These are phyloP conservation scores for Helminthosporium solani DNA, from an alignment of 2,329 filamentous ascomycete species.

Conservation along the genomic window DNA sequence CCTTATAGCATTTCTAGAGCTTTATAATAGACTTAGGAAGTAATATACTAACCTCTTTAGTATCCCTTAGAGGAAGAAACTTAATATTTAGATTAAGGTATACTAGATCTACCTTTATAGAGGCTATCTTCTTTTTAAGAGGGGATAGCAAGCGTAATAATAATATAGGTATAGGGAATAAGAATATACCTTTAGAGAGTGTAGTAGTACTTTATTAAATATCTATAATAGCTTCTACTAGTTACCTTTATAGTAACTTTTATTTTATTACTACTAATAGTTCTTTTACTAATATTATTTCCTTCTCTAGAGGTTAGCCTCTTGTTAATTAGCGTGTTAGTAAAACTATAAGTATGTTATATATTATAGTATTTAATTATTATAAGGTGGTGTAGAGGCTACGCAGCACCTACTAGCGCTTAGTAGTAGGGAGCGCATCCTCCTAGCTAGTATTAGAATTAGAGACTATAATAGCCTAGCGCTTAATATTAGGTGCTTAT, in stretches of 20 bases:
- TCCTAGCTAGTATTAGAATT: slow-evolving; percentile 5
- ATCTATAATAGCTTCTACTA: slow-evolving; percentile 4
- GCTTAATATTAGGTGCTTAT: slow-evolving; percentile 5
- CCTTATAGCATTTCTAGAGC: slow-evolving; percentile 15
- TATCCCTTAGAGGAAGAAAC: slow-evolving; percentile 11
- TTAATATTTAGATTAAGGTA: slow-evolving; percentile 12
- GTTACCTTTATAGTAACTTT: not conserved
- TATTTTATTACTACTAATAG: not conserved
- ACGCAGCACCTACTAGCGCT: slow-evolving; percentile 7
- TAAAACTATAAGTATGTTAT: slow-evolving; percentile 6
- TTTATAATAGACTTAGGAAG: slow-evolving; percentile 9
- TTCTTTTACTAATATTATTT: no score
- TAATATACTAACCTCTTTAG: slow-evolving; percentile 10
- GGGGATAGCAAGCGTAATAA: slow-evolving; percentile 12
- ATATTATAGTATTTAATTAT: slow-evolving; percentile 4
- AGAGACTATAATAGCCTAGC: slow-evolving; percentile 5
- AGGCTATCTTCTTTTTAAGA: slow-evolving; percentile 11
- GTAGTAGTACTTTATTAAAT: slow-evolving; percentile 4
- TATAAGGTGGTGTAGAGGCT: slow-evolving; percentile 7
- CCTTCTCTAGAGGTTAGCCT: not conserved
- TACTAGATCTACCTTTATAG: slow-evolving; percentile 12
- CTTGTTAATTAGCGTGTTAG: slow-evolving; percentile 4
- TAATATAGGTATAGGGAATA: slow-evolving; percentile 4
- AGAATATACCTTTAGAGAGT: slow-evolving; percentile 5
- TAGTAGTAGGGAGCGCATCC: slow-evolving; percentile 1